phyloP scores from a whole-genome alignment of 495 filamentous ascomycete species.

The Aspergillus ellipticus region DNA sequence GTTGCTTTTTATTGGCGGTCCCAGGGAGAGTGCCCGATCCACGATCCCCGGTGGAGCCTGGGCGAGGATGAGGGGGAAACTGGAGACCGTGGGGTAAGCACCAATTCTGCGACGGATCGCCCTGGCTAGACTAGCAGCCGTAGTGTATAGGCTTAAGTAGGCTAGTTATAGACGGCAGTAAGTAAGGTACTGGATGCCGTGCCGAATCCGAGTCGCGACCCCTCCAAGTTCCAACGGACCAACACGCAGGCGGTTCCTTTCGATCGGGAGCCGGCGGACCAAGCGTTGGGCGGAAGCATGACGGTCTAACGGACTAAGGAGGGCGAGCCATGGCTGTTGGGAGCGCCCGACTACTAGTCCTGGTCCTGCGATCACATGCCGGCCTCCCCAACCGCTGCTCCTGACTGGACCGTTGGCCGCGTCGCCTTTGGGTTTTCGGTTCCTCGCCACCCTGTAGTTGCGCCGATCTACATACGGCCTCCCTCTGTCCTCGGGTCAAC shows the following conservation, averaged over 20 bases:
- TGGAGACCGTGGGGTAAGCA: background rate
- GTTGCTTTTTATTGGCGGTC: background rate
- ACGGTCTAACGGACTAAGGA: too few relatives aligned
- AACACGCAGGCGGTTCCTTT: background rate
- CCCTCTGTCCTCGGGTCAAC: background rate
- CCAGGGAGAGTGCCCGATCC: background rate
- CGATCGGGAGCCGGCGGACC: background rate
- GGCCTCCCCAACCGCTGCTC: background rate
- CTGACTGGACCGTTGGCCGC: background rate
- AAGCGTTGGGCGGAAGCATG: background rate
- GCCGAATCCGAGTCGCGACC: background rate
- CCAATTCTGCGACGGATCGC: background rate
- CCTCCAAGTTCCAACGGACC: background rate
- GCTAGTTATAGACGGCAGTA: too few relatives aligned
- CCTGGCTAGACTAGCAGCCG: background rate
- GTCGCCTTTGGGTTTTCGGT: background rate
- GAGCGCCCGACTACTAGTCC: slow-evolving; percentile 6
- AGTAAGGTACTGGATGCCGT: too few relatives aligned
- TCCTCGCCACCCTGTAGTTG: background rate
- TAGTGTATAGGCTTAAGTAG: too few relatives aligned
- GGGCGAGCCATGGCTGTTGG: slow-evolving; percentile 7
- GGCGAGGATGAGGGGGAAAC: background rate
- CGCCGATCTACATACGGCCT: slow-evolving; percentile 7
- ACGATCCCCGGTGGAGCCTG: background rate
- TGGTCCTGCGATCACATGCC: slow-evolving; percentile 17